Evolutionary conservation across 257 asterid species (phyloP), one percentile per base, ranked within the genome.

Genomic region (Cordia subcordata): DNA sequence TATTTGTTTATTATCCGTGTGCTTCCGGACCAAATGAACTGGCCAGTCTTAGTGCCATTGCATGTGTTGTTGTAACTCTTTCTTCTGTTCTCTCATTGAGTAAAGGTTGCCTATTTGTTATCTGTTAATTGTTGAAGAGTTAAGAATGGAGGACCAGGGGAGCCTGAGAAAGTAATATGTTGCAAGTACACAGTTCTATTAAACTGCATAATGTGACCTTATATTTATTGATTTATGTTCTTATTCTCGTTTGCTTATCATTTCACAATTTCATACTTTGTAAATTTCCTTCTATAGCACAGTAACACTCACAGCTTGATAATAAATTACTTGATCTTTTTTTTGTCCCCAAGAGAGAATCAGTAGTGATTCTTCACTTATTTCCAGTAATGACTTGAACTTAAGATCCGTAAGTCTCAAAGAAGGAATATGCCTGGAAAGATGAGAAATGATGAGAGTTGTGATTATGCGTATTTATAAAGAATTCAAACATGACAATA

Each of bases 71-170:
- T n/a, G 19, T 40, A 32, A 45, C 23, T 18, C 35, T 27, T n/a
- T 39, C 53, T 61, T 49, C 39, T 54, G 19, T 52, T 47, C 18
- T 45, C 46, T 39, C 59, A 13, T 9, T 60, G 72, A 66, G 57
- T 63, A 62, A 54, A 72, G 56, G 55, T 53, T 47, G 39, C 32
- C 53, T 37, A 20, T 58, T 64, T 5, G 65, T 55, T 57, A 40
- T 38, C 16, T 46, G 58, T 60, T 68, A 38, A 58, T 61, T 56
- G 37, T 63, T 62, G 55, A 58, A 58, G 62, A 59, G 57, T 51
- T 47, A 39, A 57, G 53, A 44, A 32, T 40, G 64, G 50, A 21
- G 63, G 54, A 63, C 18, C 54, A 46, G 23, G 39, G 47, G 55
- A 33, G 62, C 52, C 33, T 62, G 55, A 64, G 38, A 46, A 40